Evolutionary conservation across 345 rosid species (phyloP).

Genomic region (Melaleuca alternifolia): DNA sequence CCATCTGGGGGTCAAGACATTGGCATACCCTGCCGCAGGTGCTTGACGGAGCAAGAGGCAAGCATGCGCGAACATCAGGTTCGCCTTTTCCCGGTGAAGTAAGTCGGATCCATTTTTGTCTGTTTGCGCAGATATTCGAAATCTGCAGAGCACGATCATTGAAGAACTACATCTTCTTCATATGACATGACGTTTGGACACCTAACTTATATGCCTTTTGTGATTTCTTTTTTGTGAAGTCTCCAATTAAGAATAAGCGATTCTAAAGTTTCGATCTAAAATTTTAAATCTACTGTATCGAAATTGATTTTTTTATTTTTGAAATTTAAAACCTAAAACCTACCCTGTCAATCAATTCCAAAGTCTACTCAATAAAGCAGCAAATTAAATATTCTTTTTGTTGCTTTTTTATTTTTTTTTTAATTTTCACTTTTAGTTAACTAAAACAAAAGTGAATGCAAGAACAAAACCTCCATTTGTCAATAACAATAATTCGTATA

Average conservation of each 20-base stretch:
- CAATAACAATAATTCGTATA: too few species aligned
- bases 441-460: too few species aligned
- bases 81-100: background rate
- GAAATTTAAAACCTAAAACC: too few species aligned
- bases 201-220: background rate
- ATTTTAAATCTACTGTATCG: too few species aligned
- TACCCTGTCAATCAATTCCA: too few species aligned
- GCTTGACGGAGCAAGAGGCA: background rate
- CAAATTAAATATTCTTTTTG: too few species aligned
- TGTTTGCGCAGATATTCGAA: rapidly evolving
- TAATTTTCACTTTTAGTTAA: too few species aligned
- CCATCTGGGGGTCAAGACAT: background rate
- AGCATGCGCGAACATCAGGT: background rate
- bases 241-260: background rate
- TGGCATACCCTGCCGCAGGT: background rate
- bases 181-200: background rate
- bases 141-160: background rate
- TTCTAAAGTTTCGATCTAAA: too few species aligned
- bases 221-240: background rate
- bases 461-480: too few species aligned
- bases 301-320: too few species aligned
- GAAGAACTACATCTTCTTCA: background rate
- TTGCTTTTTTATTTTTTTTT: too few species aligned
- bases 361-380: too few species aligned
- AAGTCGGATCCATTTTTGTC: background rate